Conservation (phyloP, 2,329 filamentous ascomycete genomes). For the Epichloe scottii region DNA sequence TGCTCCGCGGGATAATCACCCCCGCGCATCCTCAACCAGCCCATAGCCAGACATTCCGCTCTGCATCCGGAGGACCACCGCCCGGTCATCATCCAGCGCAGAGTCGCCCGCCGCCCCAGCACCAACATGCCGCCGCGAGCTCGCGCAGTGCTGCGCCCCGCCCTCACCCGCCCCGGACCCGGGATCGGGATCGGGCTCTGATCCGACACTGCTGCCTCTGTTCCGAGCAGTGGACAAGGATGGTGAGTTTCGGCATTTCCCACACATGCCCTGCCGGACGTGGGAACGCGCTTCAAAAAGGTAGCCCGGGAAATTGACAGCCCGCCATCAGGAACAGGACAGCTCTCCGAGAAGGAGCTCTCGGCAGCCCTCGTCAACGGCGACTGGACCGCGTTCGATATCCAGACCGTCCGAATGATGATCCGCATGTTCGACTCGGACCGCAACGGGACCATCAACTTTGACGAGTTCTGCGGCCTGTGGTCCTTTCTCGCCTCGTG, state of each 20-base stretch:
- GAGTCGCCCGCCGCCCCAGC: constrained; percentile 23
- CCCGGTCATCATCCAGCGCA: constrained; percentile 4
- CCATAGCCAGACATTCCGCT: constrained; percentile 1
- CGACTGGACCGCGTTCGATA: constrained; percentile 88
- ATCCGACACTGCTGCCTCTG: constrained; percentile 67
- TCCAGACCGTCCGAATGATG: constrained; percentile 95
- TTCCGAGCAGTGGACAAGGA: constrained; percentile 88
- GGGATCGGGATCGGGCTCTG: constrained; percentile 36
- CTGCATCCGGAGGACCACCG: not conserved
- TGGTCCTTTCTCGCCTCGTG: constrained; percentile 95
- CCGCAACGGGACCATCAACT: constrained; percentile 77
- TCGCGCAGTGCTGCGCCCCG: constrained; percentile 47
- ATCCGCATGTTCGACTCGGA: constrained; percentile 98
- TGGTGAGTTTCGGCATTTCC: constrained; percentile 35
- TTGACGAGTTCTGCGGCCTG: constrained; percentile 89
- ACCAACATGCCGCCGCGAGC: constrained; percentile 39
- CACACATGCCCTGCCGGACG: no score
- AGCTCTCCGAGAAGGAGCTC: constrained; percentile 76
- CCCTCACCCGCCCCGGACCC: constrained; percentile 46
- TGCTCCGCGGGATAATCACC: constrained; percentile 7
- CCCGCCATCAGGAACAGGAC: constrained; percentile 48
- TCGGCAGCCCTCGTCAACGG: constrained; percentile 88
- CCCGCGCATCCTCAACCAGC: constrained; percentile 2
- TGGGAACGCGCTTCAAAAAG: not conserved
- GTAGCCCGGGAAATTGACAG: not conserved